Conservation (phyloP, 345 rosid genomes). For the Noccaea bulbosa region DNA sequence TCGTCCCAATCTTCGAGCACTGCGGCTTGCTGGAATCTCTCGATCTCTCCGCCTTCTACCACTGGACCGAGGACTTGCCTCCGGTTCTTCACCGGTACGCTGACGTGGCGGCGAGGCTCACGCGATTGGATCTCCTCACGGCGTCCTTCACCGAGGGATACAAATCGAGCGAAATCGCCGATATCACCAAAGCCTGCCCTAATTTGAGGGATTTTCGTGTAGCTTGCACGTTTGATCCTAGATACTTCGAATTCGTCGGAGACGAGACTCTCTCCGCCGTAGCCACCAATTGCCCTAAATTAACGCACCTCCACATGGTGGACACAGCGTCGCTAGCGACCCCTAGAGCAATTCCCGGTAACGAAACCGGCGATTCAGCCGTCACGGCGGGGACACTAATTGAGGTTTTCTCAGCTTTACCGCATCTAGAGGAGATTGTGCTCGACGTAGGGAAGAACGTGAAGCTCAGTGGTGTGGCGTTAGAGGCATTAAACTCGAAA, state of each 20-base stretch:
- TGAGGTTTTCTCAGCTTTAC: conserved; percentile 58
- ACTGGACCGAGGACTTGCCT: conserved; percentile 92
- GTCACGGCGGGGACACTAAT: conserved; percentile 50
- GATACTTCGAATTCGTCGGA: conserved; percentile 71
- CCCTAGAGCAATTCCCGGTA: conserved; percentile 51
- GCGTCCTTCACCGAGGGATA: conserved; percentile 73
- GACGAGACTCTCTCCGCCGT: conserved; percentile 73
- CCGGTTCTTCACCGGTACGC: conserved; percentile 66
- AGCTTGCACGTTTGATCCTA: conserved; percentile 79
- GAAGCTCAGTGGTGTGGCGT: conserved; percentile 57
- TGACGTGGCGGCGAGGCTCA: conserved; percentile 49
- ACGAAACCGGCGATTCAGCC: conserved; percentile 65
- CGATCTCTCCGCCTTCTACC: conserved; percentile 77
- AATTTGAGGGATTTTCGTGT: conserved; percentile 59
- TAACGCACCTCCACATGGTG: conserved; percentile 65
- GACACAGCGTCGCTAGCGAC: conserved; percentile 59
- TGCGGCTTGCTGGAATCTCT: conserved; percentile 52
- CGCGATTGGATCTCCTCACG: conserved; percentile 66
- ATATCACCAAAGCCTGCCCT: conserved; percentile 63
- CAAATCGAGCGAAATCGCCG: conserved; percentile 66
- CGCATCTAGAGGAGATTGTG: conserved; percentile 63
- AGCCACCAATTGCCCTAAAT: conserved; percentile 60
- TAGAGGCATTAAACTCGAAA: conserved; percentile 60
- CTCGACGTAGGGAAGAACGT: conserved; percentile 73
- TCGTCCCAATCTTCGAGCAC: conserved; percentile 55